Base-by-base conservation (phyloP, 148 eudicot genomes). In the Chenopodium quinoa region DNA sequence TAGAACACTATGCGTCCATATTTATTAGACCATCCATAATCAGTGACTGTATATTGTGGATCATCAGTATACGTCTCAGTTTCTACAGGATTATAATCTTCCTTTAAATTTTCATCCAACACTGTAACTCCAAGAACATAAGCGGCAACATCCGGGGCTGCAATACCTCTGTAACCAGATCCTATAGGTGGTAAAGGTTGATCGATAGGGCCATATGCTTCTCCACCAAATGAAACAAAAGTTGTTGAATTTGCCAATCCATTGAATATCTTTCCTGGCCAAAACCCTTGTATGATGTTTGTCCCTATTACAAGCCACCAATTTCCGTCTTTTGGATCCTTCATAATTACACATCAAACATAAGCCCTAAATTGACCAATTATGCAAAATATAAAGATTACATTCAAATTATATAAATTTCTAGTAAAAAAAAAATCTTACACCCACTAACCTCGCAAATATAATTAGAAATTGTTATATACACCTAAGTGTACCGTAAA, bases 181-280 rank as follows among this genome's bases (percentile, higher is more conserved):
- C 79, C 79, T 70, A 77, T 77, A 2, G 79, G 56, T 0, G 79
- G 79, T 22, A 62, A 31, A 34, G 54, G 70, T 8, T 34, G 29
- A 37, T 6, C 70, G 1, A 32, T 9, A 19, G 71, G 79, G 6
- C 70, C 60, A 8, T 77, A 77, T 37, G 52, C 44, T 77, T 77
- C 79, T 3, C 79, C 79, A 1, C 79, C 79, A 77, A 63, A 52
- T 1, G 71, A 70, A 3, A 76, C 31, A 22, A 60, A 76, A 9
- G 50, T 60, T 37, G 70, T 54, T 34, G 31, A 20, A 7, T n/a
- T 32, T 17, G 29, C 69, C 48, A 76, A 76, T 37, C 8, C 68
- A 20, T 7, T 76, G 29, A 76, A 76, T 58, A 76, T 60, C 40
- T 76, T 50, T 60, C 32, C 25, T 2, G 79, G 69, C 79, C 79